Percentiles rank a stretch among this genome's conserved stretches.
Conservation (phyloP, 2,329 filamentous ascomycete species). For the Gnomoniopsis smithogilvyi region DNA sequence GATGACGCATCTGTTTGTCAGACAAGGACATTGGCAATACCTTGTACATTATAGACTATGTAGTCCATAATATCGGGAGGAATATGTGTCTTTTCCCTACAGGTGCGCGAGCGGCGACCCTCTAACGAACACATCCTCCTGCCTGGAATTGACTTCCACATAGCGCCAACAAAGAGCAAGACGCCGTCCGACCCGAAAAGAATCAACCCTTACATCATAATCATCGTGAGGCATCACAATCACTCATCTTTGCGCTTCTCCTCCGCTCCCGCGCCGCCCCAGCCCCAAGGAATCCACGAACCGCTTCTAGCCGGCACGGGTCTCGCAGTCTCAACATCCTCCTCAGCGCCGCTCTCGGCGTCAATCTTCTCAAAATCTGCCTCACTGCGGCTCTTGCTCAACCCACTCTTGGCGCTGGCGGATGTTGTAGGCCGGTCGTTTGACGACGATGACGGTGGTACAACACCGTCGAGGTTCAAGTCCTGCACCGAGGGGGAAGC, state of each 20-base stretch:
- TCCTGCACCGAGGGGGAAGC: constrained; percentile 2
- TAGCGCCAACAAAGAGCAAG: not conserved
- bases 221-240: constrained; percentile 1
- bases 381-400: constrained; percentile 82
- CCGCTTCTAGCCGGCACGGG: constrained; percentile 26
- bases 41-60: not conserved
- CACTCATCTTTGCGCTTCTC: constrained; percentile 25
- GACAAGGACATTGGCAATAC: not conserved
- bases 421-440: constrained; percentile 37
- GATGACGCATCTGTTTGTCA: not conserved
- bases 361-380: constrained; percentile 88
- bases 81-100: not conserved
- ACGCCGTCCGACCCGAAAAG: not conserved
- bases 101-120: not conserved
- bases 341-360: constrained; percentile 63
- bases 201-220: not conserved
- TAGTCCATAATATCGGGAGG: not conserved
- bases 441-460: constrained; percentile 16
- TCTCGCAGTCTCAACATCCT: constrained; percentile 27
- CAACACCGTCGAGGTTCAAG: not conserved
- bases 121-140: not conserved
- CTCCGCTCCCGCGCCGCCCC: constrained; percentile 30
- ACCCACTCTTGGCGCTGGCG: constrained; percentile 47
- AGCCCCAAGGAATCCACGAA: constrained; percentile 48
- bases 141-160: not conserved